Percentiles rank a stretch among this genome's conserved stretches.
Conservation (phyloP, 805 yeast genomes). For the Candida dajiaensis region DNA sequence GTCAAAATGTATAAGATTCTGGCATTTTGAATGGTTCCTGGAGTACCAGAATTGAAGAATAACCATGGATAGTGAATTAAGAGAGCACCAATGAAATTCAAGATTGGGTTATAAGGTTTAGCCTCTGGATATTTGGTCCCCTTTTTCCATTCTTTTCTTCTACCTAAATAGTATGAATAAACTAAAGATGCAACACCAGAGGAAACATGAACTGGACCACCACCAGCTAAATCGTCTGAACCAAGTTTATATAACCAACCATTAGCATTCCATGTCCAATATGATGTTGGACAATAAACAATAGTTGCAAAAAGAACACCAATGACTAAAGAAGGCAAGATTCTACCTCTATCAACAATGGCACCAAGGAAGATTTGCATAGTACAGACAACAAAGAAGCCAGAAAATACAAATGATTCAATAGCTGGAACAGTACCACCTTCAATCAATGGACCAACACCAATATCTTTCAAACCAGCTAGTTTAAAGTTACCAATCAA, state of each 20-base stretch:
- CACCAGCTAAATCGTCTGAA: constrained; percentile 96
- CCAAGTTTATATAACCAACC: constrained; percentile 95
- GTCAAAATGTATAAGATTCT: constrained; percentile 84
- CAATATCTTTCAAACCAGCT: constrained; percentile 71
- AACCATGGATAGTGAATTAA: constrained; percentile 96
- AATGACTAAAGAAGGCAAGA: constrained; percentile 76
- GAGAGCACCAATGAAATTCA: constrained; percentile 82
- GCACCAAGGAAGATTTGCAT: constrained; percentile 88
- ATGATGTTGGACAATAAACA: constrained; percentile 89
- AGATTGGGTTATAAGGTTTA: constrained; percentile 88
- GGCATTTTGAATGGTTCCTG: constrained; percentile 69
- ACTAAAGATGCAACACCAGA: constrained; percentile 91
- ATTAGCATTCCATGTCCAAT: constrained; percentile 90
- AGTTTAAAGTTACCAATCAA: constrained; percentile 78
- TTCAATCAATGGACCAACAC: constrained; percentile 68
- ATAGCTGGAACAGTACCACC: constrained; percentile 46
- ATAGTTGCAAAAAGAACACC: constrained; percentile 81
- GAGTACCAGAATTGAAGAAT: constrained; percentile 86
- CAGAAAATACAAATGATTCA: constrained; percentile 70
- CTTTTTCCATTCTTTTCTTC: constrained; percentile 47
- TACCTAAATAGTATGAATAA: constrained; percentile 72
- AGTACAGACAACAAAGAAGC: constrained; percentile 86
- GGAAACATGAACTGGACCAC: constrained; percentile 93
- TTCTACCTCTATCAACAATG: constrained; percentile 86
- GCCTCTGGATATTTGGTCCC: constrained; percentile 50